Conservation (phyloP, 2,329 filamentous ascomycete species). For the Leptographium lundbergii region DNA sequence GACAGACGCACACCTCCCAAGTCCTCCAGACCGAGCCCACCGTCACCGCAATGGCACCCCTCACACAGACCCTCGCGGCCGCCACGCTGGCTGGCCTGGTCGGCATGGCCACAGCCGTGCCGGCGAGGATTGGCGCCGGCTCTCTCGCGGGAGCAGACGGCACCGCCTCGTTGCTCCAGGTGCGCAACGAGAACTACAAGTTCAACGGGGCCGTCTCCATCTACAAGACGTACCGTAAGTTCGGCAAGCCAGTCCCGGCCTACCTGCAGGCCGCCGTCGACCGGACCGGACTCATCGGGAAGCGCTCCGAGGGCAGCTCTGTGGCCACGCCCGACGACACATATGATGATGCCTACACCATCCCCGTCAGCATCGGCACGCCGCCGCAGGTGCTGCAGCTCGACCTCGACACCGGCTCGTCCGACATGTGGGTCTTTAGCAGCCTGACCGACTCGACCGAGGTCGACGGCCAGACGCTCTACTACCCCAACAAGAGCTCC, state of each 20-base stretch:
- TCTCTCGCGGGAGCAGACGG: conserved; percentile 20
- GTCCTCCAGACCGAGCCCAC: too few relatives aligned
- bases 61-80: conserved; percentile 13
- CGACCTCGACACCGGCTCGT: conserved; percentile 56
- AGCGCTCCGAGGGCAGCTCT: conserved; percentile 18
- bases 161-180: conserved; percentile 26
- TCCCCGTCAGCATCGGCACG: conserved; percentile 46
- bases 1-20: too few relatives aligned
- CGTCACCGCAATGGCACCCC: conserved; percentile 4
- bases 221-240: conserved; percentile 28
- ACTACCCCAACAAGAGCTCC: conserved; percentile 23
- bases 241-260: conserved; percentile 21
- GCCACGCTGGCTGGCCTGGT: conserved; percentile 12
- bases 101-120: conserved; percentile 18
- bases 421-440: conserved; percentile 46
- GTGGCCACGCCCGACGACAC: conserved; percentile 29
- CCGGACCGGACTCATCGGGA: conserved; percentile 1
- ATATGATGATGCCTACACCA: conserved; percentile 38
- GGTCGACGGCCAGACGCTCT: conserved; percentile 24
- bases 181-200: conserved; percentile 21
- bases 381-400: conserved; percentile 41
- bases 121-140: conserved; percentile 12
- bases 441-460: conserved; percentile 19
- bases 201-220: conserved; percentile 22
- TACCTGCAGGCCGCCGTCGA: conserved; percentile 21